Evolutionary conservation across 129 eudicot species (phyloP).

Genomic region (Flaveria sonorensis): DNA sequence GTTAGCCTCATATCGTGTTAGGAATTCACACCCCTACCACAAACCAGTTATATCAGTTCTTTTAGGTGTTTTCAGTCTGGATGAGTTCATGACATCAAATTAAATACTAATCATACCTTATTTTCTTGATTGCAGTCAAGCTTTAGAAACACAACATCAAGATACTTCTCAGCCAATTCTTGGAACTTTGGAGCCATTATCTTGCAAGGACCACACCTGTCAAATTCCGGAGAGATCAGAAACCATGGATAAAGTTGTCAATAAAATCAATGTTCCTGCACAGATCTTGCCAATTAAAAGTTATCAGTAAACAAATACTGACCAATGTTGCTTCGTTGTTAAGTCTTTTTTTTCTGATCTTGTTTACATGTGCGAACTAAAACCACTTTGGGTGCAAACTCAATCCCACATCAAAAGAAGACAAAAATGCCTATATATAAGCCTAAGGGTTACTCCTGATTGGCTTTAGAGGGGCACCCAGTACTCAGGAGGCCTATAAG

Average conservation of each 20-base stretch:
- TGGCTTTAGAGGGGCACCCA: no score
- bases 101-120: conserved; percentile 48
- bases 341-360: no score
- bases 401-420: no score
- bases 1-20: not conserved
- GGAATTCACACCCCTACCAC: not conserved
- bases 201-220: conserved; percentile 98
- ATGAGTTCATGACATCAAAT: not conserved
- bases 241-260: not conserved
- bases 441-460: no score
- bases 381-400: no score
- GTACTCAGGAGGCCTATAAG: no score
- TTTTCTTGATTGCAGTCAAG: conserved; percentile 91
- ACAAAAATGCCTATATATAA: no score
- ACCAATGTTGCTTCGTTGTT: no score
- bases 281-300: not conserved
- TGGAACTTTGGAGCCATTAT: conserved; percentile 78
- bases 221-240: conserved; percentile 22
- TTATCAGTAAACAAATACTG: no score
- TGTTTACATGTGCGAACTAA: no score
- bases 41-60: not conserved
- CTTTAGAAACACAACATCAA: conserved; percentile 76
- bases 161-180: conserved; percentile 62
- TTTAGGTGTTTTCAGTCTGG: not conserved
- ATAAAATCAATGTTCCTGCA: not conserved